Base-by-base conservation (phyloP, 768 basidiomycete genomes). In the Boletellus ananas region DNA sequence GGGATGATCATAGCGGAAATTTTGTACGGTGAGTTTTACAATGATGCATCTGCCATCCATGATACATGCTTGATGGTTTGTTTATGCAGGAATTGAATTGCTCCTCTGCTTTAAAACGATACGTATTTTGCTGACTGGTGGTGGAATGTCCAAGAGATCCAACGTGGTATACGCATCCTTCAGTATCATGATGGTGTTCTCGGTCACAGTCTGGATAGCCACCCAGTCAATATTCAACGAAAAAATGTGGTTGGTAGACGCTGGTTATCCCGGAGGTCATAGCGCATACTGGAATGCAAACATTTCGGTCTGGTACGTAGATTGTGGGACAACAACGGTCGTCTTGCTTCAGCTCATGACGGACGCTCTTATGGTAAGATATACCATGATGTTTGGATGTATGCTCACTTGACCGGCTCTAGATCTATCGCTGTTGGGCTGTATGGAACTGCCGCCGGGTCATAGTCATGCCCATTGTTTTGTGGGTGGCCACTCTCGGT, bases 401-500 rank as follows among this genome's bases (percentile, higher is more conserved):
- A 3, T 42, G n/a, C 21, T 61, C 25, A 63, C 13, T 33, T 18
- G 31, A 10, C 43, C 40, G 23, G 6, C 51, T 70, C 20, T 42
- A 76, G 74, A 62, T 76, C 16, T 64, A 72, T 48, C 74, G 72
- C 23, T 72, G 71, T 57, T 67, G 53, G 34, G 52, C 72, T 21
- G 49, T 75, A 33, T 75, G 70, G 69, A 35, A 60, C 27, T 56
- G 33, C 34, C 20, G 51, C 43, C 31, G 25, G 6, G 51, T 38
- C 18, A 23, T 61, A 17, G 2, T 55, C 13, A 10, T 54, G 13
- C 65, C 65, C 21, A 11, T 42, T 21, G 20, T 56, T 37, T n/a
- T 69, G 14, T 67, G 65, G 67, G 0, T 59, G 12, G 21, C 36
- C 34, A 57, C 60, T 14, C 50, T 67, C 3, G 40, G 65, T 67